Conservation (phyloP, 1,284 basidiomycete genomes). For the Melampsora americana region DNA sequence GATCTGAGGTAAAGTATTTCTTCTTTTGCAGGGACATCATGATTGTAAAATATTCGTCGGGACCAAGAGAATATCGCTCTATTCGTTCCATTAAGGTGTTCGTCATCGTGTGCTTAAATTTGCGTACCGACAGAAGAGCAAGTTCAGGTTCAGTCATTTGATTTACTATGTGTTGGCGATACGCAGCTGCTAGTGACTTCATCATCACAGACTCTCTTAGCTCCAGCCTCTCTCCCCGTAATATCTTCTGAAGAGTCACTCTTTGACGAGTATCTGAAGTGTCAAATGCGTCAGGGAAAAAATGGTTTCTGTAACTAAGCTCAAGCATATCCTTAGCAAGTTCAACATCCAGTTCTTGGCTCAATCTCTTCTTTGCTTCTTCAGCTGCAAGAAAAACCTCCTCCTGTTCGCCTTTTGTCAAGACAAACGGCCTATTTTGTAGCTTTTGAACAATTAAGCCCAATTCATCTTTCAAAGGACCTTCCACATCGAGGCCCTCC, state of each 20-base stretch:
- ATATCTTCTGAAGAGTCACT: not conserved
- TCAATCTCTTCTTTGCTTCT: not conserved
- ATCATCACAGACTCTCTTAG: not conserved
- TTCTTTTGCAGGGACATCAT: not conserved
- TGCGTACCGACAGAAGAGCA: not conserved
- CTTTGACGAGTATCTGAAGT: not conserved
- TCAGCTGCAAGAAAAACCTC: not conserved
- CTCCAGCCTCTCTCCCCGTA: not conserved
- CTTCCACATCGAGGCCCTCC: not conserved
- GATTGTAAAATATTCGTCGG: not conserved
- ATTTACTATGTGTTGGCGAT: not conserved
- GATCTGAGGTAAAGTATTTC: constrained; percentile 4
- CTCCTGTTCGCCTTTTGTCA: not conserved
- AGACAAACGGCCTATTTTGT: not conserved
- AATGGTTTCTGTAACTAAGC: not conserved
- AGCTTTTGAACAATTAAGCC: not conserved
- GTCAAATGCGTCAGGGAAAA: not conserved
- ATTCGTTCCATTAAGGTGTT: not conserved
- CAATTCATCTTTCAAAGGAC: not conserved
- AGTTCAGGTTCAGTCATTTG: not conserved
- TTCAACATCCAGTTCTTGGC: not conserved
- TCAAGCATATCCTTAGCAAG: not conserved
- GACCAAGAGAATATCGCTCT: constrained; percentile 4
- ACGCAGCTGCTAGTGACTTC: not conserved
- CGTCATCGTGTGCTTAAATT: not conserved